Conservation (phyloP, 1,284 basidiomycete genomes). For the Neotropicomus parvogracilis region DNA sequence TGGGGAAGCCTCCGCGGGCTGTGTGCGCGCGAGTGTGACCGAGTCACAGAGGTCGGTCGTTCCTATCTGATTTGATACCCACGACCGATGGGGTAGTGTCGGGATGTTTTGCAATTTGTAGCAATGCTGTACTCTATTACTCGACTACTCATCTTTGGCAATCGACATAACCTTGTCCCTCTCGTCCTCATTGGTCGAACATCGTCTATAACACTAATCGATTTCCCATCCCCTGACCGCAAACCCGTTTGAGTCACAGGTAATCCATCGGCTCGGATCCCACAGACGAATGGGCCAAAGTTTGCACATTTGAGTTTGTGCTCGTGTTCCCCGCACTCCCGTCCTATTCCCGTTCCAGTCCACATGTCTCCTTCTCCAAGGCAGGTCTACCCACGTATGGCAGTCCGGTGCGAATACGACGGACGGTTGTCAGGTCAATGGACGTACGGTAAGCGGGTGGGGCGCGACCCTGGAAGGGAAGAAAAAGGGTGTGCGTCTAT, state of each 20-base stretch:
- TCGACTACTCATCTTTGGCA: conserved; percentile 10
- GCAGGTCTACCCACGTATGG: conserved; percentile 14
- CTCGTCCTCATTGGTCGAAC: background rate
- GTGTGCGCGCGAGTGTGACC: background rate
- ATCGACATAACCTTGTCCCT: conserved; percentile 5
- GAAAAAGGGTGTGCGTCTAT: background rate
- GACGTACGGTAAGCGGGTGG: background rate
- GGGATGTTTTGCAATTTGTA: conserved; percentile 18
- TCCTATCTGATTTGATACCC: conserved; percentile 31
- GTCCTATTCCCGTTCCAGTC: conserved; percentile 12
- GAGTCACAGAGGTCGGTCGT: conserved; percentile 9
- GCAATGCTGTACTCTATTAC: conserved; percentile 24
- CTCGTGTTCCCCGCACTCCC: background rate
- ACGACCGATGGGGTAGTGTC: conserved; percentile 17
- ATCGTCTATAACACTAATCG: conserved; percentile 6
- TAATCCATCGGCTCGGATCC: conserved; percentile 12
- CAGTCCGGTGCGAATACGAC: conserved; percentile 7
- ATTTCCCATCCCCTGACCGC: background rate
- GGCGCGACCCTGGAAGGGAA: background rate
- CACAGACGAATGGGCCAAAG: background rate
- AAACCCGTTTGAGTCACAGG: background rate
- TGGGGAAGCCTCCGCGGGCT: background rate
- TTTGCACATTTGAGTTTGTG: conserved; percentile 14
- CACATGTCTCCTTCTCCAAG: background rate
- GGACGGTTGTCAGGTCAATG: conserved; percentile 2